Percentiles rank a stretch among this genome's conserved stretches.
Evolutionary conservation across 1,139 yeast genomes (phyloP).

Genomic region (Scheffersomyces titani): DNA sequence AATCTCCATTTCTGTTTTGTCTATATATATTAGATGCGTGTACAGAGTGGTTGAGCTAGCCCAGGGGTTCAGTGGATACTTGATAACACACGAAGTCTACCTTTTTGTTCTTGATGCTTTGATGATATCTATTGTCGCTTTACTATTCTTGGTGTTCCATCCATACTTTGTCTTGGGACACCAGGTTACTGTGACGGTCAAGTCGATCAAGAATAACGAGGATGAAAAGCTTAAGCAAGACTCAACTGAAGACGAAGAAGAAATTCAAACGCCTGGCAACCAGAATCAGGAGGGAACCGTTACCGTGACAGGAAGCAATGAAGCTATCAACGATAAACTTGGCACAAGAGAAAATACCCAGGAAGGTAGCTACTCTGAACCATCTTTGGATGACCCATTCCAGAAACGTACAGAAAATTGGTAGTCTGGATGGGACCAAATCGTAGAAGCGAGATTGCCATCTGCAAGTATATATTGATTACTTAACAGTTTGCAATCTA

Average conservation of each 20-base stretch:
- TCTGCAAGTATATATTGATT: background rate
- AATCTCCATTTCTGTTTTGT: slow-evolving; percentile 53
- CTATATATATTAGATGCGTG: slow-evolving; percentile 70
- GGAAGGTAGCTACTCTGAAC: background rate
- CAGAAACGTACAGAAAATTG: background rate
- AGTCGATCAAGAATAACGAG: slow-evolving; percentile 32
- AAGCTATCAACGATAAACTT: background rate
- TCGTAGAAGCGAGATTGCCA: background rate
- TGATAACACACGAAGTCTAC: slow-evolving; percentile 70
- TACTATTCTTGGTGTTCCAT: slow-evolving; percentile 55
- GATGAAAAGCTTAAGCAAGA: slow-evolving; percentile 20
- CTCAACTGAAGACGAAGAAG: slow-evolving; percentile 4
- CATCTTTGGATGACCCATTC: background rate
- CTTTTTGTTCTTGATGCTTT: slow-evolving; percentile 77
- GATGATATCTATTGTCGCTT: slow-evolving; percentile 55
- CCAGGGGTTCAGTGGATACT: slow-evolving; percentile 74
- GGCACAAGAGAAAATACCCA: background rate
- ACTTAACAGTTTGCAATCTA: background rate
- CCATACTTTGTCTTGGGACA: slow-evolving; percentile 63
- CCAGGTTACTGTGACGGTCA: slow-evolving; percentile 33
- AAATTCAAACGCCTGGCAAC: background rate
- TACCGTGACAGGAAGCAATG: background rate
- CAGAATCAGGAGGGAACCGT: background rate
- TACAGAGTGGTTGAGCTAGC: slow-evolving; percentile 81
- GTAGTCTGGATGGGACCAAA: background rate